Percentiles rank a stretch among this genome's conserved stretches.
Conservation (phyloP, 352 stramenopile species). For the Aphanomyces cochlioides region DNA sequence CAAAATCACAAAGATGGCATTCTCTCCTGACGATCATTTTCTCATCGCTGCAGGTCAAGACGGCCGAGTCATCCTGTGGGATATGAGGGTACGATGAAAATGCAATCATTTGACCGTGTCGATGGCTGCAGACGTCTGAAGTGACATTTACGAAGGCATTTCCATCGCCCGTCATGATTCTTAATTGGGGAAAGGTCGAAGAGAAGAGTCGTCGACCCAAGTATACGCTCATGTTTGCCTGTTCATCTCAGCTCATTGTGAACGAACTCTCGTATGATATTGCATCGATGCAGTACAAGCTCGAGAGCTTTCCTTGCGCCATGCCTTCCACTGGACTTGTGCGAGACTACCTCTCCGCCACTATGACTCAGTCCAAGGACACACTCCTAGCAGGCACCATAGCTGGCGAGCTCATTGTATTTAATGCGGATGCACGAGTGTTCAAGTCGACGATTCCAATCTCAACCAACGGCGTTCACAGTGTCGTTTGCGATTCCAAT, state of each 20-base stretch:
- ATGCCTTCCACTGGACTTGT: conserved; percentile 72
- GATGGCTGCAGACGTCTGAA: conserved; percentile 51
- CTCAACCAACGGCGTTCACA: conserved; percentile 71
- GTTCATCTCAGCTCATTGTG: conserved; percentile 59
- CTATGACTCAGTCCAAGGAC: conserved; percentile 50
- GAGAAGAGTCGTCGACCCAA: conserved; percentile 65
- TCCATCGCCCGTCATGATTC: conserved; percentile 52
- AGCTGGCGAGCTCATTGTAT: conserved; percentile 83
- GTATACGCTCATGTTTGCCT: conserved; percentile 61
- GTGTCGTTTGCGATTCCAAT: conserved; percentile 54
- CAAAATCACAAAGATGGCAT: conserved; percentile 59
- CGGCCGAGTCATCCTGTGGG: conserved; percentile 65
- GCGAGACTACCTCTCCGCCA: conserved; percentile 62
- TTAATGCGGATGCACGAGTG: conserved; percentile 61
- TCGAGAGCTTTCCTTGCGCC: conserved; percentile 56
- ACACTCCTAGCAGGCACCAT: conserved; percentile 62
- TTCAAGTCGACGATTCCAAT: conserved; percentile 64
- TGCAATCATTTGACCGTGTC: no score
- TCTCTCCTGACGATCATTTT: conserved; percentile 75
- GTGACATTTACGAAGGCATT: conserved; percentile 67
- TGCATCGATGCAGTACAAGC: conserved; percentile 68
- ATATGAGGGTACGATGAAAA: conserved; percentile 49
- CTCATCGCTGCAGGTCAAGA: conserved; percentile 63
- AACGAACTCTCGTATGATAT: conserved; percentile 72
- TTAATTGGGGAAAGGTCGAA: conserved; percentile 66